Base-by-base conservation (phyloP, 2,329 filamentous ascomycete species). In the Biscogniauxia mediterranea region DNA sequence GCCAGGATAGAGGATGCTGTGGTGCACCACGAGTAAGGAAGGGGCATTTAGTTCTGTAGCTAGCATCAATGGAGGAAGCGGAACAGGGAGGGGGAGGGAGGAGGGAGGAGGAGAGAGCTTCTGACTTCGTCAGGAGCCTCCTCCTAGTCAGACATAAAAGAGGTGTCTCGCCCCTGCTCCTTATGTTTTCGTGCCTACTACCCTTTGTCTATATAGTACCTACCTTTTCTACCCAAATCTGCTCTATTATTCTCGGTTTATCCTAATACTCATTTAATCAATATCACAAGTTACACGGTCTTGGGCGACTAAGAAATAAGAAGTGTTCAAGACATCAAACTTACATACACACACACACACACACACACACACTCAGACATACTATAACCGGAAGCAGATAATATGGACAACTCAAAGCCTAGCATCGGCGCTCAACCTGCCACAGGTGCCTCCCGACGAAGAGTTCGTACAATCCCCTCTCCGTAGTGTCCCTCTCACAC, bases 351-450 rank as follows among this genome's bases (percentile, higher is more conserved):
- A n/a, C 38, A 46, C 13, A 42, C 15, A 42, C 13, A 42, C 15
- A 42, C 15, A 42, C 38, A 46, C 13, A 46, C 13, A 46, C 11
- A 46, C 11, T 1, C 11, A 46, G 7, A 32, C 28, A 32, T 32
- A 21, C 52, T 20, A 56, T 7, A 54, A 53, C 49, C 52, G 54
- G 32, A 60, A 25, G 38, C 13, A 46, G 38, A 57, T 61, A 69
- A 53, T 17, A 71, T 71, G 68, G 68, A 71, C 57, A 64, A 49
- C 61, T 54, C 64, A 32, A 72, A 68, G 52, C 38, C 38, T 13
- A 60, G 53, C 50, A 52, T 15, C 25, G 58, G 56, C 15, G 50
- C 32, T 11, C 64, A 61, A 54, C 55, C 58, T 42, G 56, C n/a
- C 57, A 46, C 51, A 54, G 60, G 59, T 54, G 52, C 55, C 9